Evolutionary conservation across 2,329 filamentous ascomycete genomes (phyloP).

Genomic region (Bipolaris bicolor): DNA sequence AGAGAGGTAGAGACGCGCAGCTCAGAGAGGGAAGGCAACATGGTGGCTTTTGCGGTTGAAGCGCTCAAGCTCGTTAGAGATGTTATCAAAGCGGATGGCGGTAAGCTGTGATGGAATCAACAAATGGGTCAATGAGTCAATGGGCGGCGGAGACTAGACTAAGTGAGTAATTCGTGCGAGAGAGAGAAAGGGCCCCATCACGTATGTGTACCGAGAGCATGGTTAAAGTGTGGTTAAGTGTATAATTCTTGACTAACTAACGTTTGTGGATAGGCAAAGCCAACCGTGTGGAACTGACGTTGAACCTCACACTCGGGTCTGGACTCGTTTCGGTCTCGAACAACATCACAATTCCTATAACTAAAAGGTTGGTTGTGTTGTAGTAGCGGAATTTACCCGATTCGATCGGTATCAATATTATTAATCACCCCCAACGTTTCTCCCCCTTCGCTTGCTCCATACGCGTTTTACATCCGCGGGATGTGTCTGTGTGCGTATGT

Average conservation of each 20-base stretch:
- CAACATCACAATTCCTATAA: no score
- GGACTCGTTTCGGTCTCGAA: no score
- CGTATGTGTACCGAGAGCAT: not conserved
- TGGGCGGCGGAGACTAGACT: not conserved
- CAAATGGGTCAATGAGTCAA: no score
- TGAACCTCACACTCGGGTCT: no score
- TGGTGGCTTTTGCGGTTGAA: constrained; percentile 67
- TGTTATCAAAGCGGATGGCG: constrained; percentile 56
- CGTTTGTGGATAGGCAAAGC: not conserved
- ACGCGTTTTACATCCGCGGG: no score
- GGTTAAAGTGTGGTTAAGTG: not conserved
- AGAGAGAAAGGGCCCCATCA: no score
- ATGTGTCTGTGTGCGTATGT: no score
- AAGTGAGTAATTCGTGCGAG: not conserved
- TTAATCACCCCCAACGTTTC: no score
- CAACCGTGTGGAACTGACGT: not conserved
- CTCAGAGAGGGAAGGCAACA: constrained; percentile 64
- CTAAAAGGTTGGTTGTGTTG: no score
- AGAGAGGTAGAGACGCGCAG: constrained; percentile 64
- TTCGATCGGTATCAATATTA: no score
- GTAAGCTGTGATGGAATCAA: constrained; percentile 42
- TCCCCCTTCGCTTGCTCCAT: no score
- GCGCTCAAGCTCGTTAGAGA: constrained; percentile 63
- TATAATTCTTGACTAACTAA: not conserved
- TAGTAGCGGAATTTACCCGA: no score